Base-by-base conservation (phyloP, 2,329 filamentous ascomycete species). In the Aulographum hederae region DNA sequence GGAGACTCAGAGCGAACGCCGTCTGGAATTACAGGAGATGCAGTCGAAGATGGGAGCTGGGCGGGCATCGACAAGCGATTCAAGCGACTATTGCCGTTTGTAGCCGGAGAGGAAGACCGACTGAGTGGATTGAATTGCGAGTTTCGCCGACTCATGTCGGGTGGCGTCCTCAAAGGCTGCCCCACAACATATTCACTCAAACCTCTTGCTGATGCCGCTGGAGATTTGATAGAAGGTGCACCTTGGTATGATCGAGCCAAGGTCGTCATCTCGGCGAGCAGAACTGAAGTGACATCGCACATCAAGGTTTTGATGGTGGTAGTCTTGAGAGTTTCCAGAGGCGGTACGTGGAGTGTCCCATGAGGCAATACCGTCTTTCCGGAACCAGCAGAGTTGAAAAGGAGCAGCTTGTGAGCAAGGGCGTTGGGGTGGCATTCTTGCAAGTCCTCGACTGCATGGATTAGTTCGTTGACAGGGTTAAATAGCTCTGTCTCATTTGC, bases 301-400 rank as follows among this genome's bases (percentile, higher is more conserved):
- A 63, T 54, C 30, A 61, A 46, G 2, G 55, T 56, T 37, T 57
- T 56, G 39, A 63, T 51, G 2, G 82, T 89, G 2, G 82, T 89
- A 30, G 71, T 67, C 45, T 73, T 79, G 28, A 73, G 78, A 18
- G 71, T 60, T 34, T 74, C 65, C 14, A 60, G 58, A 0, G 75
- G 69, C 12, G 82, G 84, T 17, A 93, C 68, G 25, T 70, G 63
- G 28, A 75, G 60, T 26, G 89, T 67, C 30, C 74, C 78, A 41
- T 82, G 71, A 3, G 63, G 61, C 6, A 55, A 53, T 49, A 92
- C 81, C 50, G 93, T 92, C n/a, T n/a, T n/a, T n/a, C n/a, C n/a
- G n/a, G n/a, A n/a, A n/a, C n/a, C n/a, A n/a, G n/a, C n/a, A n/a
- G n/a, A n/a, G n/a, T n/a, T n/a, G n/a, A n/a, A n/a, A 19, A 93